Evolutionary conservation across 2,329 filamentous ascomycete species (phyloP).

Genomic region (Blumeria graminis): DNA sequence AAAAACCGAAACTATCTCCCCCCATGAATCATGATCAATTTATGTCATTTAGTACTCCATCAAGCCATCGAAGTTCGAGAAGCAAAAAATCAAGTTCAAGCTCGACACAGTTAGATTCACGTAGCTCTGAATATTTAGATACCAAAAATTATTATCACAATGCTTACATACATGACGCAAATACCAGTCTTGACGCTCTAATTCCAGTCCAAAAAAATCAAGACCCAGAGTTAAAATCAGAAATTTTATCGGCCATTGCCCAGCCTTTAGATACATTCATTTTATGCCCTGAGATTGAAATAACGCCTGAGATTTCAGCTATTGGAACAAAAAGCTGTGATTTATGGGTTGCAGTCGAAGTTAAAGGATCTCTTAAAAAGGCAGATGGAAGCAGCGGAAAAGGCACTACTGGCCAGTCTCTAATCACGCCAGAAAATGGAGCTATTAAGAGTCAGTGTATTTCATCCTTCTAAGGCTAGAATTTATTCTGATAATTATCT

Average conservation of each 20-base stretch:
- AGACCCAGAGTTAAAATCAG: neutral
- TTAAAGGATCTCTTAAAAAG: conserved; percentile 12
- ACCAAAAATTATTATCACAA: neutral
- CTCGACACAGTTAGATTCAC: neutral
- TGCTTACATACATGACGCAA: neutral
- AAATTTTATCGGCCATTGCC: neutral
- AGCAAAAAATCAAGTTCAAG: conserved; percentile 4
- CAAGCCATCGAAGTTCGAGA: conserved; percentile 10
- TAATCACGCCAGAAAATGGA: neutral
- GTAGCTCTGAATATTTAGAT: neutral
- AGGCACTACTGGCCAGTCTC: neutral
- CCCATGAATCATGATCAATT: neutral
- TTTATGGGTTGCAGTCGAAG: conserved; percentile 17
- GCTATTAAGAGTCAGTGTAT: neutral
- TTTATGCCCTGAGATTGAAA: conserved; percentile 12
- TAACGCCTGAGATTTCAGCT: conserved; percentile 13
- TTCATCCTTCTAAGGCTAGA: neutral
- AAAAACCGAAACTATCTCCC: conserved; percentile 3
- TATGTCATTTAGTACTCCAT: conserved; percentile 5
- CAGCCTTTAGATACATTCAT: conserved; percentile 4
- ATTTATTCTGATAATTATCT: neutral
- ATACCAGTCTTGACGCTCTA: neutral
- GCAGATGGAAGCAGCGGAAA: conserved; percentile 6
- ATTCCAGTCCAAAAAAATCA: neutral
- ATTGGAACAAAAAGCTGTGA: conserved; percentile 12